A percentile compares a stretch with the other conserved stretches of the same genome.
Conservation (phyloP, 352 stramenopile species). For the Plasmopara viticola region DNA sequence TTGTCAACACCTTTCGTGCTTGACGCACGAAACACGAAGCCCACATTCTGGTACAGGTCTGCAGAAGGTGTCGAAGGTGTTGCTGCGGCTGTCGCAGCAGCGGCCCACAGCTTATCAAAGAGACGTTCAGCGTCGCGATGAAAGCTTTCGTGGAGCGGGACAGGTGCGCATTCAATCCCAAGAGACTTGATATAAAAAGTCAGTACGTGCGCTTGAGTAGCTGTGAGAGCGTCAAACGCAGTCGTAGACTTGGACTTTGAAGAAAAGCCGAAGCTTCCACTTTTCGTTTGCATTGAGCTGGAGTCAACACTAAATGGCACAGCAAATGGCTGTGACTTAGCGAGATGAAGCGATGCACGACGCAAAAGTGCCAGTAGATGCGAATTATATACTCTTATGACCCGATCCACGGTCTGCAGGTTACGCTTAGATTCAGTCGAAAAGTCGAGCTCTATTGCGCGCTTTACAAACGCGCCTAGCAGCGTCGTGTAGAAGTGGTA, state of each 20-base stretch:
- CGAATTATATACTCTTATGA: constrained; percentile 60
- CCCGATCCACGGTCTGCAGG: constrained; percentile 57
- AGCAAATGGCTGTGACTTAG: constrained; percentile 65
- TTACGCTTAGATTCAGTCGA: constrained; percentile 54
- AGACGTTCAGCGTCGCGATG: constrained; percentile 78
- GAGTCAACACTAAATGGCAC: constrained; percentile 34
- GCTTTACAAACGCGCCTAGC: constrained; percentile 71
- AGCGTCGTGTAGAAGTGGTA: constrained; percentile 86
- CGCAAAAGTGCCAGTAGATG: constrained; percentile 64
- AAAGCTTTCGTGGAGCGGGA: constrained; percentile 66
- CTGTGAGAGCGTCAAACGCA: constrained; percentile 36
- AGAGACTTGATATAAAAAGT: constrained; percentile 78
- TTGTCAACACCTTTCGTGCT: constrained; percentile 24
- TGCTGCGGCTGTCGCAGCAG: constrained; percentile 12
- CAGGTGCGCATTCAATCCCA: constrained; percentile 56
- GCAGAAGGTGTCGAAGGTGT: constrained; percentile 11
- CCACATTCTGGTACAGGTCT: constrained; percentile 31
- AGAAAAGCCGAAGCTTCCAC: constrained; percentile 23
- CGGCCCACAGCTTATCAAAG: constrained; percentile 75
- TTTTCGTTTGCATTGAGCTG: constrained; percentile 20
- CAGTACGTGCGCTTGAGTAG: constrained; percentile 63
- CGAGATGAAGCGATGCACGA: constrained; percentile 48
- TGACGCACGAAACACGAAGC: constrained; percentile 29
- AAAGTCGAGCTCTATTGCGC: constrained; percentile 81
- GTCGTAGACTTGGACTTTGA: constrained; percentile 22